Evolutionary conservation across 495 filamentous ascomycete species (phyloP).

Genomic region (Aspergillus wentii): DNA sequence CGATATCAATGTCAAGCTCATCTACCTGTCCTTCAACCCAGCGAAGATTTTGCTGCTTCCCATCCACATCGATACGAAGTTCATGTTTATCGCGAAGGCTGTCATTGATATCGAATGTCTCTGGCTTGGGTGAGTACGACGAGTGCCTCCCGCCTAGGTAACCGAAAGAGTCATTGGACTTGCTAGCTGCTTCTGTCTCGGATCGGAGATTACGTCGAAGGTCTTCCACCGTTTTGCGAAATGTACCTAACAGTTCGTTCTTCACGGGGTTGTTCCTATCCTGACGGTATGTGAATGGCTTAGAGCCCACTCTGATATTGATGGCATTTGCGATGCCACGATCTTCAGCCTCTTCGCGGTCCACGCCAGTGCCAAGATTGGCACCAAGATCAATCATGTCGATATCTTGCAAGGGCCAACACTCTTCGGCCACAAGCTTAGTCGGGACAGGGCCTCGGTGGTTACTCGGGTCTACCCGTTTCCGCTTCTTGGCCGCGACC

Average conservation of each 20-base stretch:
- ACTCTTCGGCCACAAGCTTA: constrained; percentile 86
- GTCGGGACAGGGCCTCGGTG: constrained; percentile 58
- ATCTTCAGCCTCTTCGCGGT: constrained; percentile 51
- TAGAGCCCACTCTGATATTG: constrained; percentile 81
- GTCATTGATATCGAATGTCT: constrained; percentile 62
- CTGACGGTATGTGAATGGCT: constrained; percentile 89
- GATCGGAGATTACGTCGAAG: constrained; percentile 74
- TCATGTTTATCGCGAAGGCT: constrained; percentile 64
- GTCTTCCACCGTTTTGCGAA: constrained; percentile 88
- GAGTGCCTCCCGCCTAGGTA: constrained; percentile 51
- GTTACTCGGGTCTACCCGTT: constrained; percentile 65
- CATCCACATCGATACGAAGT: constrained; percentile 90
- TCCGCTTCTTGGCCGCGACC: constrained; percentile 85
- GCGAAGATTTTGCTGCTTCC: constrained; percentile 89
- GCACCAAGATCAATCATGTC: constrained; percentile 82
- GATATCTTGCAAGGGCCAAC: constrained; percentile 91
- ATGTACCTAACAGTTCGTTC: constrained; percentile 71
- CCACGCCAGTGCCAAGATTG: constrained; percentile 52
- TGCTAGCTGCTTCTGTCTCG: constrained; percentile 76
- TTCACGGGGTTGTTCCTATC: constrained; percentile 73
- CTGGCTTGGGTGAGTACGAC: constrained; percentile 22
- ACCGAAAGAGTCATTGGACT: constrained; percentile 73
- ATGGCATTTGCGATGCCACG: constrained; percentile 79
- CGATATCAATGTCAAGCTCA: constrained; percentile 92
- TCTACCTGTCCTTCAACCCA: constrained; percentile 96